Evolutionary conservation across 2,329 filamentous ascomycete species (phyloP), one percentile per base, ranked within the genome.

Genomic region (Furcasterigmium furcatum): DNA sequence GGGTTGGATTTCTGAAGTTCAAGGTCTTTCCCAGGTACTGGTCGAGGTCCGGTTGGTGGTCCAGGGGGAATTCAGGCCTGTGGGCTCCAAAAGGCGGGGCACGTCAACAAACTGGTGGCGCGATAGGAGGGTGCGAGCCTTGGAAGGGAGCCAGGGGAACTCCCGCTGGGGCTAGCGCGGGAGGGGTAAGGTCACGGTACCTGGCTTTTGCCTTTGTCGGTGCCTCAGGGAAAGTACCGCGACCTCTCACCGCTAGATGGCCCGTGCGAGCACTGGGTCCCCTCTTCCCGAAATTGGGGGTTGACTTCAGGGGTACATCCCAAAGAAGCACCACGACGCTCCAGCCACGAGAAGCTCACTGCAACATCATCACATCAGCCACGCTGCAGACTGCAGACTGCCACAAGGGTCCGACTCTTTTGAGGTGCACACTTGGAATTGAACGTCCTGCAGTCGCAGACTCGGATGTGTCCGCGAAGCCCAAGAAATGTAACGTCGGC

Each of bases 1-100:
- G 56, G 62, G 62, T 62, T 67, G 62, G 55, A 56, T 60, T 64
- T 62, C 55, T 51, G 52, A 57, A 46, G 56, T 54, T 55, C 58
- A 57, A 59, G 47, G 41, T 41, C 38, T 41, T 39, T 38, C 22
- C 58, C 55, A 54, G 58, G 52, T 49, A 58, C 35, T 18, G 29
- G 12, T 35, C n/a, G 13, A 35, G 27, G n/a, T 32, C 20, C 27
- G 32, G 9, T 18, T n/a, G 20, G n/a, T 20, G 35, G 35, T 6
- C 20, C 20, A 20, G 18, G 35, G 41, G 41, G 41, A 21, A 16
- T 22, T 30, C 29, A 30, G 53, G 54, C 59, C 56, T 60, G 55
- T 57, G 48, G 49, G 41, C 47, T 46, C 18, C 47, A 24, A 54
- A n/a, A 55, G 53, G 55, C 54, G 56, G 57, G 56, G 56, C 56